Evolutionary conservation across 257 asterid genomes (phyloP), one percentile per base, ranked within the genome.

Genomic region (Solanum medicagineum): DNA sequence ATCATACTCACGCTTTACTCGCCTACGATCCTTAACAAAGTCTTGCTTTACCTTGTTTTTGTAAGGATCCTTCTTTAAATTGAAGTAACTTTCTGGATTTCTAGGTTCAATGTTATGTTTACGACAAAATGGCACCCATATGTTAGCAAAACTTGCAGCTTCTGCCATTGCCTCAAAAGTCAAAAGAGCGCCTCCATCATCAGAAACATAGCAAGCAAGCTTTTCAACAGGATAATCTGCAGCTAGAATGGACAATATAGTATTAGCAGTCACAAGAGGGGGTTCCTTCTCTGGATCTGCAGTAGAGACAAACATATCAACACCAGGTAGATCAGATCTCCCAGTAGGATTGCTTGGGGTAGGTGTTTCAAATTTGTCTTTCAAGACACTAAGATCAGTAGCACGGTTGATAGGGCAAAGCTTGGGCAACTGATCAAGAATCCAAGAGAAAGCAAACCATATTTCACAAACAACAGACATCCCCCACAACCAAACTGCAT

Each of bases 241-340:
- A 49, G 97, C 92, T 65, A 93, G 86, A 65, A 93, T 93, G 51
- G 97, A 93, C 45, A 93, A 85, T 62, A 93, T 93, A 89, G 97
- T 93, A 88, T 93, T 93, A 5, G 97, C 94, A 20, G 97, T 93
- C 87, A 93, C 97, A 15, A 93, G 97, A 36, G 97, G 97, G 1
- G 97, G 97, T 87, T 93, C 97, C 87, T 93, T 93, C 66, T 93
- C 97, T 6, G 97, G 95, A 90, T 93, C 97, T 69, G 97, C 97
- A 7, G 97, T 93, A 14, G 97, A 93, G 83, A 93, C 97, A 65
- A 93, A 93, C 85, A 93, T 68, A 73, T 93, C 97, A 85, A 91
- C 60, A 19, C 97, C 93, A 0, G 97, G 95, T 60, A 93, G 95
- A 88, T 93, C 97, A 26, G 97, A 93, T 81, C 91, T 93, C 85